These are phyloP conservation scores for Hyaloscypha hepaticicola DNA, from an alignment of 495 filamentous ascomycete species.

Conservation along the genomic window DNA sequence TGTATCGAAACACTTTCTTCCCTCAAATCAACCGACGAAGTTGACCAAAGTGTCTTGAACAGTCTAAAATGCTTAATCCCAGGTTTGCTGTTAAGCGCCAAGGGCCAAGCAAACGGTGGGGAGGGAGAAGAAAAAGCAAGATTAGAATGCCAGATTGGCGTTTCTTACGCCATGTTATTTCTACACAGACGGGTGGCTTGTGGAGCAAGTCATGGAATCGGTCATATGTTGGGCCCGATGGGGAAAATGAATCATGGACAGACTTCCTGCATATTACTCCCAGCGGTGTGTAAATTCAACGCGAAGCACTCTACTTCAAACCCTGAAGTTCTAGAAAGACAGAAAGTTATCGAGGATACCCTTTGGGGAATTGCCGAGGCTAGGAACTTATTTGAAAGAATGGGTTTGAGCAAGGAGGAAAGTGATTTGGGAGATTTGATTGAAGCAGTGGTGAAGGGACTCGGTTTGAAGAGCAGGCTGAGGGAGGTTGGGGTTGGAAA, in stretches of 20 bases:
- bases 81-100: not conserved
- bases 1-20: conserved; percentile 61
- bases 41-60: not conserved
- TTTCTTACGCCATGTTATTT: not conserved
- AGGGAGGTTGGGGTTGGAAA: not conserved
- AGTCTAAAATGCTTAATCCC: not conserved
- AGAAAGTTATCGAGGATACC: not conserved
- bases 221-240: not conserved
- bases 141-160: not conserved
- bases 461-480: not conserved
- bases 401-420: not conserved
- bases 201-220: not conserved
- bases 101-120: not conserved
- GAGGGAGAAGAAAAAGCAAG: not conserved
- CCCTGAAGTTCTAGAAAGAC: not conserved
- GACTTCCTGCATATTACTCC: not conserved
- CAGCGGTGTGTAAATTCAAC: conserved; percentile 2
- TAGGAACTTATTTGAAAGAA: not conserved
- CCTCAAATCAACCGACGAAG: conserved; percentile 4
- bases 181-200: not conserved
- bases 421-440: not conserved
- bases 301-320: not conserved
- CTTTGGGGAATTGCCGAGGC: not conserved
- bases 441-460: not conserved
- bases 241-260: not conserved